These are phyloP conservation scores for Quercus cerris DNA, from an alignment of 306 rosid genomes.

Conservation along the genomic window DNA sequence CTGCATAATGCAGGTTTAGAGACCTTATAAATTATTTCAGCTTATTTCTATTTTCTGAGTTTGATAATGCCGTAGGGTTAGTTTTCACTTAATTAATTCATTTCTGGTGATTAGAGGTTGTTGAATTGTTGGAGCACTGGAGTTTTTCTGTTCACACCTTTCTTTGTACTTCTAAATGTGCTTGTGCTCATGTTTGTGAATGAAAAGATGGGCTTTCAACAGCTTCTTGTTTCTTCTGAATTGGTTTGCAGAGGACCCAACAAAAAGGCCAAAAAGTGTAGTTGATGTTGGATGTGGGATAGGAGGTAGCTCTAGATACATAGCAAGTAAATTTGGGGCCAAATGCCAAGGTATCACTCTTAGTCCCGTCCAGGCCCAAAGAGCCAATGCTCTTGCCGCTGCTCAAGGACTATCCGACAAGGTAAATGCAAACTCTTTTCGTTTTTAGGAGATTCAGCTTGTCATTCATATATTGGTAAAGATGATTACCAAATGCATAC, in stretches of 20 bases:
- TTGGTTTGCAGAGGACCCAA: conserved; percentile 14
- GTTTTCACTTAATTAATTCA: background rate
- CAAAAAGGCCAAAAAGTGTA: conserved; percentile 37
- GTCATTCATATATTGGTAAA: background rate
- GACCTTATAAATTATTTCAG: background rate
- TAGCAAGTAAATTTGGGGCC: conserved; percentile 65
- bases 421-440: conserved; percentile 24
- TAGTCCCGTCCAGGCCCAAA: conserved; percentile 82
- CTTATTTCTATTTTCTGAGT: background rate
- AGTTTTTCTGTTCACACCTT: background rate
- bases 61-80: background rate
- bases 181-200: background rate
- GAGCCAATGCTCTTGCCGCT: conserved; percentile 81
- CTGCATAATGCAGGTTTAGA: background rate
- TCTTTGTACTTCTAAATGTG: background rate
- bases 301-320: conserved; percentile 88
- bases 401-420: conserved; percentile 54
- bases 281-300: conserved; percentile 98
- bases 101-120: background rate
- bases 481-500: background rate
- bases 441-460: background rate
- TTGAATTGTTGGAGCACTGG: background rate
- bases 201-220: background rate
- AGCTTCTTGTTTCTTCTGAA: background rate
- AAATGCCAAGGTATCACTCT: conserved; percentile 68